Evolutionary conservation across 2,329 filamentous ascomycete species (phyloP), one percentile per base, ranked within the genome.

Genomic region (Cryphonectria parasitica): DNA sequence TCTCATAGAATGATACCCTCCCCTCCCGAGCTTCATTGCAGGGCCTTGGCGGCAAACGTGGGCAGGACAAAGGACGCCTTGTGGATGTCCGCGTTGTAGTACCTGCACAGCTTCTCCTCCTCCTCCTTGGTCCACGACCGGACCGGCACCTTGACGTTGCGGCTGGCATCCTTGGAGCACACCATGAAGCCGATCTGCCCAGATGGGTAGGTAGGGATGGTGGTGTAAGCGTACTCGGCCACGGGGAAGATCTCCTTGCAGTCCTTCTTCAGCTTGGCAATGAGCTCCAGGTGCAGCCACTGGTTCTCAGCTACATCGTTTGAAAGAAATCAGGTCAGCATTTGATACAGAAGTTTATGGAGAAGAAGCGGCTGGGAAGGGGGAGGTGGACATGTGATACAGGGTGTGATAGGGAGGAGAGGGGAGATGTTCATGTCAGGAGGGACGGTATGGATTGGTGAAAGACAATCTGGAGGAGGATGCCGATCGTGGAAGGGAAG

Each of bases 111-210:
- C 83, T 93, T 91, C 79, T 93, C 91, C 89, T 99, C 96, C 84
- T 98, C 94, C 84, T 97, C 95, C 74, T 87, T 80, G 74, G 89
- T 87, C 91, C 94, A 97, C 77, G 84, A 87, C 79, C 96, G 92
- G 73, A 98, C 80, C 68, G 96, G 96, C 83, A 91, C 92, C 82
- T 89, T 93, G 80, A 98, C 88, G 83, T 99, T 89, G 82, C 91
- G 89, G 80, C 84, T 90, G 81, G 90, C 86, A 81, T 98, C 95
- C 90, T 99, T 71, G 66, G 88, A 93, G 91, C 96, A 98, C 80
- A 99, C 93, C 95, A 99, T 98, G 91, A 99, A 99, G 81, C 96
- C 96, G 79, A 99, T 99, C 87, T 99, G 96, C 81, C 96, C 96
- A 70, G 94, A 97, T 75, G 96, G 96, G 88, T 99, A 99, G 80